phyloP scores from a whole-genome alignment of 2,329 filamentous ascomycete genomes.

The Diaporthe aspalathi region DNA sequence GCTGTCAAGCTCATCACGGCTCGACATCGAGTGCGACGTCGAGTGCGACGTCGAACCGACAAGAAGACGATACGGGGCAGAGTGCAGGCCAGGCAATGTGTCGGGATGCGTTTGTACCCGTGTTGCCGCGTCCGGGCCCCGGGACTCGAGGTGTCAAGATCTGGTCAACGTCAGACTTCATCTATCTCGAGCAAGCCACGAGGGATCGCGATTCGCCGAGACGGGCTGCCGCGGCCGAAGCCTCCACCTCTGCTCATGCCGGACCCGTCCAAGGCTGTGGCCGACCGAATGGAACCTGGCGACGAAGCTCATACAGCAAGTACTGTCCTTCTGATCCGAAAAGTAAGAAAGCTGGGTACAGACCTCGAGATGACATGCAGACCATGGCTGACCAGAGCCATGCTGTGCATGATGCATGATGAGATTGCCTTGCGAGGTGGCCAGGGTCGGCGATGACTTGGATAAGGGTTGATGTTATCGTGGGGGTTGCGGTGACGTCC shows the following conservation, averaged over 20 bases:
- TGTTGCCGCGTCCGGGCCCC: constrained; percentile 21
- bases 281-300: neutral
- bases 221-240: constrained; percentile 29
- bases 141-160: constrained; percentile 25
- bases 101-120: constrained; percentile 20
- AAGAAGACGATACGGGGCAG: constrained; percentile 9
- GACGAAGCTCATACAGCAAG: constrained; percentile 20
- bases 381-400: neutral
- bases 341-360: neutral
- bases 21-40: neutral
- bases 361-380: constrained; percentile 1
- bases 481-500: neutral
- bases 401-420: constrained; percentile 14
- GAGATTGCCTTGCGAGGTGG: neutral
- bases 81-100: constrained; percentile 4
- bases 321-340: constrained; percentile 12
- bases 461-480: neutral
- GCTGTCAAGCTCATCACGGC: constrained; percentile 12
- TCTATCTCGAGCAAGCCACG: constrained; percentile 40
- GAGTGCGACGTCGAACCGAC: constrained; percentile 8
- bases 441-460: neutral
- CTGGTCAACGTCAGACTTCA: constrained; percentile 32
- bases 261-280: constrained; percentile 16
- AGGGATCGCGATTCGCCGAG: constrained; percentile 9
- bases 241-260: constrained; percentile 7